A percentile compares a stretch with the other conserved stretches of the same genome.
Evolutionary conservation across 805 yeast species (phyloP).

Genomic region (Wickerhamiella hasegawae): DNA sequence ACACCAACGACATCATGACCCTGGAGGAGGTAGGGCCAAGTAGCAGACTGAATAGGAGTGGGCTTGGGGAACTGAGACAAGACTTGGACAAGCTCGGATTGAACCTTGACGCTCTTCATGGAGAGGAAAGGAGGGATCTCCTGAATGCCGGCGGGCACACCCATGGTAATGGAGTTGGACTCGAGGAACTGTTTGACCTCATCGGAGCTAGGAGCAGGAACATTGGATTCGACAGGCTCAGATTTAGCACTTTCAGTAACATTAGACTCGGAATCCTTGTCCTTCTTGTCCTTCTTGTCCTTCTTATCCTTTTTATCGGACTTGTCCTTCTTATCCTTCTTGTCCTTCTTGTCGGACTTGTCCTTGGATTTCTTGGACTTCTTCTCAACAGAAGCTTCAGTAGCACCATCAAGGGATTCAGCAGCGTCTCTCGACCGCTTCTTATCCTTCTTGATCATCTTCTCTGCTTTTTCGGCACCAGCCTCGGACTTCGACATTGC

Average conservation of each 20-base stretch:
- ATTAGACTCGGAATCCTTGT: conserved; percentile 24
- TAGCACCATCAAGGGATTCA: too few relatives aligned
- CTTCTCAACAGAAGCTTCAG: too few relatives aligned
- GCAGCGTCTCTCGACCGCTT: too few relatives aligned
- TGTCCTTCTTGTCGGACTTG: conserved; percentile 14
- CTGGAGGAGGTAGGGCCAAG: conserved; percentile 80
- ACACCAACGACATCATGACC: conserved; percentile 87
- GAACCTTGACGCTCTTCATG: conserved; percentile 45
- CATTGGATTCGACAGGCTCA: conserved; percentile 16
- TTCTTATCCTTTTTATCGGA: conserved; percentile 17
- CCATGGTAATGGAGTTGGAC: conserved; percentile 65
- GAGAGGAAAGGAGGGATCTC: conserved; percentile 50
- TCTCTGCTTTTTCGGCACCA: too few relatives aligned
- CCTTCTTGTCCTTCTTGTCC: conserved; percentile 26
- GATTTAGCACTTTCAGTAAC: conserved; percentile 18
- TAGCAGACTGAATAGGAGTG: conserved; percentile 85
- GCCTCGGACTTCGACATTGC: too few relatives aligned
- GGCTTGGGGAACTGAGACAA: conserved; percentile 71
- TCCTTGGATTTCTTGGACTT: conserved; percentile 4
- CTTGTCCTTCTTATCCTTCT: conserved; percentile 17
- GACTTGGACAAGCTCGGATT: conserved; percentile 39
- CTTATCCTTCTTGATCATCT: too few relatives aligned
- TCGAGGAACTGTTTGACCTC: conserved; percentile 40
- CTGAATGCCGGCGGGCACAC: conserved; percentile 28
- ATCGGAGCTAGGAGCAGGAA: conserved; percentile 1